A percentile compares a stretch with the other conserved stretches of the same genome.
These are phyloP conservation scores for Pelargonium cotyledonis DNA, from an alignment of 441 rosid species.

Conservation along the genomic window DNA sequence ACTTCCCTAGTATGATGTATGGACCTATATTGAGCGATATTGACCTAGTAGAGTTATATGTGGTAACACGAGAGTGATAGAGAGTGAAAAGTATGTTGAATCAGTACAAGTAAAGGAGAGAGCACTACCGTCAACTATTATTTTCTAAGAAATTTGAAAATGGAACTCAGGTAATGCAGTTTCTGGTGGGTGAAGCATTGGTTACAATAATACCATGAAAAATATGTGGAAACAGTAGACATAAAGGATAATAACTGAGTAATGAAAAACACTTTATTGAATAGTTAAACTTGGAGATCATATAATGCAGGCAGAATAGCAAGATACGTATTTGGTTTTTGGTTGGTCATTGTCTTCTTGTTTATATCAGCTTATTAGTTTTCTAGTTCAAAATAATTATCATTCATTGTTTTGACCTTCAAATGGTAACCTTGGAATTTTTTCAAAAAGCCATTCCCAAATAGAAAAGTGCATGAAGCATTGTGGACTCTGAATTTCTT, in stretches of 20 bases:
- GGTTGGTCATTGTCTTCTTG: slow-evolving; percentile 14
- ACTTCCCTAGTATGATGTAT: neutral
- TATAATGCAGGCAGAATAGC: slow-evolving; percentile 14
- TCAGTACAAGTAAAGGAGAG: too few relatives aligned
- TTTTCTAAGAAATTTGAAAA: neutral
- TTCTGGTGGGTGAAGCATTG: slow-evolving; percentile 12
- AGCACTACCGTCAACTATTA: too few relatives aligned
- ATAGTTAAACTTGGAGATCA: neutral
- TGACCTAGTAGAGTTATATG: neutral
- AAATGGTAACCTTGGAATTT: slow-evolving; percentile 11
- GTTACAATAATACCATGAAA: neutral
- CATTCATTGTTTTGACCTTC: slow-evolving; percentile 16
- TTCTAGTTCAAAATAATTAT: slow-evolving; percentile 14
- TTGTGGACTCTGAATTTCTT: slow-evolving; percentile 11
- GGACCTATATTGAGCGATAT: neutral
- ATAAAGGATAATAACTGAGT: slow-evolving; percentile 10
- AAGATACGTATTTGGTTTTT: neutral
- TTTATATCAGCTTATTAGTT: slow-evolving; percentile 13
- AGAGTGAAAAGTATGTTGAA: too few relatives aligned
- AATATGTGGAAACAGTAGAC: slow-evolving; percentile 1
- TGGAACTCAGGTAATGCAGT: slow-evolving; percentile 1
- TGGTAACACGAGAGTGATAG: neutral
- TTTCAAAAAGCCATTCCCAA: slow-evolving; percentile 7
- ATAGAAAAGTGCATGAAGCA: slow-evolving; percentile 12
- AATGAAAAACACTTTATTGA: neutral